phyloP scores from a whole-genome alignment of 345 rosid species.

The Eutrema japonicum region DNA sequence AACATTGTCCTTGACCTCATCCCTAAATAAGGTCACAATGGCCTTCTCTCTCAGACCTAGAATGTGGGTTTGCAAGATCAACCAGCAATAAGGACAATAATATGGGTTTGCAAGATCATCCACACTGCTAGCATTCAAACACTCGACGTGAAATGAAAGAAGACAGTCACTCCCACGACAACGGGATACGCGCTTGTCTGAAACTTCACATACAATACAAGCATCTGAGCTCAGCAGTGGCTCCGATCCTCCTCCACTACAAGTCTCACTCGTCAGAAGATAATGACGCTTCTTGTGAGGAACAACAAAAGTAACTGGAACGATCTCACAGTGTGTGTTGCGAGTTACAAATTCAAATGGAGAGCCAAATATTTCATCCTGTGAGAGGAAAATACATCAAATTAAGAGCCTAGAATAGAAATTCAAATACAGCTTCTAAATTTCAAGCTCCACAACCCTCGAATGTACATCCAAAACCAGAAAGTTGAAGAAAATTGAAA shows the following conservation, averaged over 20 bases:
- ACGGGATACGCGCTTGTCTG: background rate
- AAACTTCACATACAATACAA: slow-evolving; percentile 27
- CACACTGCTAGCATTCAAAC: slow-evolving; percentile 14
- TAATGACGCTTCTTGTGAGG: slow-evolving; percentile 21
- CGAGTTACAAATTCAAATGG: too few species aligned
- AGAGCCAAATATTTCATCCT: too few species aligned
- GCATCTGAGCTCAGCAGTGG: background rate
- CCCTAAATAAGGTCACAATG: background rate
- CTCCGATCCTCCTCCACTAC: background rate
- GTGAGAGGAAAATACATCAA: too few species aligned
- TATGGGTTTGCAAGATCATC: slow-evolving; percentile 9
- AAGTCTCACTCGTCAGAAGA: slow-evolving; percentile 7
- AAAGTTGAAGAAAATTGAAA: too few species aligned
- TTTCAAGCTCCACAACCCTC: too few species aligned
- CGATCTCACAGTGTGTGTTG: background rate
- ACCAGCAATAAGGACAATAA: slow-evolving; percentile 38
- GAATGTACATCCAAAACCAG: too few species aligned
- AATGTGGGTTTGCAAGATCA: background rate
- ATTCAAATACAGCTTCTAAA: too few species aligned
- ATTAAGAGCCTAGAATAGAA: too few species aligned
- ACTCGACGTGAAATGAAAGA: slow-evolving; percentile 24
- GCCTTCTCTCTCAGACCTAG: slow-evolving; percentile 12
- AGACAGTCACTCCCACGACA: slow-evolving; percentile 29
- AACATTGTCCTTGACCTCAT: too few species aligned
- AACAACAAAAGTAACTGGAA: slow-evolving; percentile 16